phyloP scores from a whole-genome alignment of 129 eudicot species.

The Smallanthus sonchifolius region DNA sequence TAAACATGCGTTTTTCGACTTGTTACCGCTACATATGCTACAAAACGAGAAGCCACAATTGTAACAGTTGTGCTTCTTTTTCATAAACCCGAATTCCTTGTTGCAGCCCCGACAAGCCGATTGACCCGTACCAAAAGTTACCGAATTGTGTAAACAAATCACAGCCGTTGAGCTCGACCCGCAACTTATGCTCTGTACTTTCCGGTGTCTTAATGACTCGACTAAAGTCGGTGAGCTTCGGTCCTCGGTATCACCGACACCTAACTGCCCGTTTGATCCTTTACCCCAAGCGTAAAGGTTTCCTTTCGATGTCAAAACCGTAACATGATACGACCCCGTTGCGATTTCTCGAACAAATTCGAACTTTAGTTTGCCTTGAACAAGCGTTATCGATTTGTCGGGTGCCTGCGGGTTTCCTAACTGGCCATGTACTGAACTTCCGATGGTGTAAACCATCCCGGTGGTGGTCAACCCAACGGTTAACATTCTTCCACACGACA shows the following conservation, averaged over 20 bases:
- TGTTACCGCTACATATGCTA: constrained; percentile 43
- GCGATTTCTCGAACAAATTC: constrained; percentile 55
- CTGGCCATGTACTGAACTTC: constrained; percentile 55
- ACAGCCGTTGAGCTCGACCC: constrained; percentile 55
- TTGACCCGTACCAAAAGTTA: constrained; percentile 34
- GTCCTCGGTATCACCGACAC: constrained; percentile 46
- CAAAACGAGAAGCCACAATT: constrained; percentile 60
- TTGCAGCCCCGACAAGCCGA: constrained; percentile 53
- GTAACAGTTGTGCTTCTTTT: constrained; percentile 58
- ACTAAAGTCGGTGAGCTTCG: constrained; percentile 54
- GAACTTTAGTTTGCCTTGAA: constrained; percentile 58
- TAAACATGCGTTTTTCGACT: constrained; percentile 41
- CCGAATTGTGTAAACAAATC: constrained; percentile 45
- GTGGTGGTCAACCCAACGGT: constrained; percentile 47
- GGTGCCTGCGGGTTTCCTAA: constrained; percentile 47
- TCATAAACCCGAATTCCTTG: constrained; percentile 47
- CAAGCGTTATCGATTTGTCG: constrained; percentile 36
- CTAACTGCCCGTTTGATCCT: constrained; percentile 63
- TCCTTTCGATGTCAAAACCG: constrained; percentile 50
- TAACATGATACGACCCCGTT: constrained; percentile 50
- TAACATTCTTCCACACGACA: constrained; percentile 54
- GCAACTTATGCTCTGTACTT: constrained; percentile 50
- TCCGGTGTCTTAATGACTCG: constrained; percentile 41
- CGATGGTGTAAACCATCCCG: constrained; percentile 54
- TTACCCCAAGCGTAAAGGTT: constrained; percentile 65